Evolutionary conservation across 345 rosid species (phyloP).

Genomic region (Citropsis articulata): DNA sequence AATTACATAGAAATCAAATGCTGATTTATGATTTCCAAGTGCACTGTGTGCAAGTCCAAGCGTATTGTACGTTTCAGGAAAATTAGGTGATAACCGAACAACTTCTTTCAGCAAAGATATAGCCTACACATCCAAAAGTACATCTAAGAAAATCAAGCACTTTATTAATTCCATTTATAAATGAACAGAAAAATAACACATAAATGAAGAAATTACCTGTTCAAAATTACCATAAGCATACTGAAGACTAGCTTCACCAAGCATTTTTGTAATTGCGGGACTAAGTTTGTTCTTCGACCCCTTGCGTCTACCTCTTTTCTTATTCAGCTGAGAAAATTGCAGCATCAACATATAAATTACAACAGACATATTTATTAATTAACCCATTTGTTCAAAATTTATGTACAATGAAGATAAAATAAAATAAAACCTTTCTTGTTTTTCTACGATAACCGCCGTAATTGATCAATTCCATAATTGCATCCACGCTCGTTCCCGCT

Average conservation of each 20-base stretch:
- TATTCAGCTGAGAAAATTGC: conserved; percentile 32
- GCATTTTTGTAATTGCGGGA: conserved; percentile 53
- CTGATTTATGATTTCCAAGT: conserved; percentile 62
- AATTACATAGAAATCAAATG: conserved; percentile 61
- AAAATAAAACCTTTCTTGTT: conserved; percentile 46
- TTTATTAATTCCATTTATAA: neutral
- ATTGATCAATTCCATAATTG: conserved; percentile 54
- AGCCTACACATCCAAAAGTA: conserved; percentile 46
- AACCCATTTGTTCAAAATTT: neutral
- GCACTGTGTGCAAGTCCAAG: conserved; percentile 63
- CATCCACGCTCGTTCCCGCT: conserved; percentile 51
- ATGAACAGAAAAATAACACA: neutral
- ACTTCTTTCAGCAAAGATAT: conserved; percentile 59
- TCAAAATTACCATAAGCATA: conserved; percentile 56
- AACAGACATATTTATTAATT: neutral
- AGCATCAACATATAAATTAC: neutral
- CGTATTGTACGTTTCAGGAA: conserved; percentile 66
- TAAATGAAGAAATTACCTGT: conserved; percentile 43
- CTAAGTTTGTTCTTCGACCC: conserved; percentile 61
- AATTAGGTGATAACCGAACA: conserved; percentile 61
- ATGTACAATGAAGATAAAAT: neutral
- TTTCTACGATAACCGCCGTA: conserved; percentile 47
- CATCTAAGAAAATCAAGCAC: neutral
- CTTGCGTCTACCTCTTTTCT: conserved; percentile 65
- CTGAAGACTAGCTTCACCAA: conserved; percentile 70